Evolutionary conservation across 371 early-diverging fungal genomes (phyloP).

Genomic region (Rhizopus stolonifer): DNA sequence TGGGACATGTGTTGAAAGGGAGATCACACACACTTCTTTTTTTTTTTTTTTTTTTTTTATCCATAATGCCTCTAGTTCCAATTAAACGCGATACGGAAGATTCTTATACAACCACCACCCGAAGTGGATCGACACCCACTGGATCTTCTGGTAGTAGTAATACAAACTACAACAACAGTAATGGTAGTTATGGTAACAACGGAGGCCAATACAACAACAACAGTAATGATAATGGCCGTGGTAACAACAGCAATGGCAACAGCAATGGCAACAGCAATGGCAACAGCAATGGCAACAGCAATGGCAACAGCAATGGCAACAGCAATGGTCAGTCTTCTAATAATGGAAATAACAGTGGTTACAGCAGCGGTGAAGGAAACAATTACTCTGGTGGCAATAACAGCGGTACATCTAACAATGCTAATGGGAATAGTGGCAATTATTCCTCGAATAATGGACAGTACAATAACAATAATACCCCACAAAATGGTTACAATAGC

Average conservation of each 20-base stretch:
- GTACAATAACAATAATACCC: background rate
- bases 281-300: conserved; percentile 6
- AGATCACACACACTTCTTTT: background rate
- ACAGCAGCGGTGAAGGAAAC: background rate
- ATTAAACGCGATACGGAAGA: background rate
- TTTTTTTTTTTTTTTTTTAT: background rate
- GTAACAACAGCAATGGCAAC: conserved; percentile 8
- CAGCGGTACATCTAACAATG: conserved; percentile 1
- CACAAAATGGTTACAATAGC: background rate
- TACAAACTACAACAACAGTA: conserved; percentile 10
- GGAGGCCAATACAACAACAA: conserved; percentile 5
- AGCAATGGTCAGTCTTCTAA: background rate
- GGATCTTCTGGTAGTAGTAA: conserved; percentile 8
- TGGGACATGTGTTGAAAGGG: background rate
- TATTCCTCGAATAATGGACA: too few species aligned
- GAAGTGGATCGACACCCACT: background rate
- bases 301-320: conserved; percentile 2
- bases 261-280: conserved; percentile 6
- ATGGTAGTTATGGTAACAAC: conserved; percentile 5
- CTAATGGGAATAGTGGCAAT: background rate
- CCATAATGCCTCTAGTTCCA: background rate
- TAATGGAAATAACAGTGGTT: background rate
- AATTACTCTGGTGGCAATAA: background rate
- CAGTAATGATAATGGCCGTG: conserved; percentile 5
- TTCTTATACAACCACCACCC: conserved; percentile 3